Evolutionary conservation across 441 rosid genomes (phyloP), one percentile per base, ranked within the genome.

Genomic region (Populus hybrid): DNA sequence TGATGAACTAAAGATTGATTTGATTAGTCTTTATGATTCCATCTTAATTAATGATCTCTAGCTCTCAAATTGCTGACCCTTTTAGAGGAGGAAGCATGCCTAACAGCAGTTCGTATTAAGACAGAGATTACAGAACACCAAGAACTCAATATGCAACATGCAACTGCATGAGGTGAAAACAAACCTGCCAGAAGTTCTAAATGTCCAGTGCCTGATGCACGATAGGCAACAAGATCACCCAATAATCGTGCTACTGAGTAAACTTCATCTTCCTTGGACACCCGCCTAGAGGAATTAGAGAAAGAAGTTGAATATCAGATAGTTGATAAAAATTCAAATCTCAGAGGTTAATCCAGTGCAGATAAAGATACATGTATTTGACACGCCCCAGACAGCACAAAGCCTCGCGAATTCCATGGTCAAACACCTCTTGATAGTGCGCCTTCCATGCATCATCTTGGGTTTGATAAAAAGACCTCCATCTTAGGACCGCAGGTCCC

Each of bases 361-460:
- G 40, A 35, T 26, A 74, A 76, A 77, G 95, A 78, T 87, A 92
- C 99, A 93, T 84, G 82, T 92, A 95, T 75, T 89, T 83, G 8
- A 84, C 75, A 73, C 97, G 95, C 67, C 97, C 99, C 66, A 93
- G 88, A 82, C 99, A 95, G 82, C 99, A 95, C 86, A 93, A 83
- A 76, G 88, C 91, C 86, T 95, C 98, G 26, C 97, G 97, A 82
- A 93, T 92, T 16, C 97, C 95, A 81, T 93, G 87, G 83, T 93
- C 98, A 89, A 95, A 95, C 72, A 93, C 92, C 83, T 93, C 97
- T 76, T 91, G 88, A 83, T 95, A 95, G 78, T 95, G 99, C 84
- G 92, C 89, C 84, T 89, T 92, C 99, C 99, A 95, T 24, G 87
- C 95, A 85, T 89, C 92, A 86, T 92, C 95, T 83, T 93, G 86